Evolutionary conservation across 371 early-diverging fungal genomes (phyloP), one percentile per base, ranked within the genome.

Genomic region (Quaeritorhiza haematococci): DNA sequence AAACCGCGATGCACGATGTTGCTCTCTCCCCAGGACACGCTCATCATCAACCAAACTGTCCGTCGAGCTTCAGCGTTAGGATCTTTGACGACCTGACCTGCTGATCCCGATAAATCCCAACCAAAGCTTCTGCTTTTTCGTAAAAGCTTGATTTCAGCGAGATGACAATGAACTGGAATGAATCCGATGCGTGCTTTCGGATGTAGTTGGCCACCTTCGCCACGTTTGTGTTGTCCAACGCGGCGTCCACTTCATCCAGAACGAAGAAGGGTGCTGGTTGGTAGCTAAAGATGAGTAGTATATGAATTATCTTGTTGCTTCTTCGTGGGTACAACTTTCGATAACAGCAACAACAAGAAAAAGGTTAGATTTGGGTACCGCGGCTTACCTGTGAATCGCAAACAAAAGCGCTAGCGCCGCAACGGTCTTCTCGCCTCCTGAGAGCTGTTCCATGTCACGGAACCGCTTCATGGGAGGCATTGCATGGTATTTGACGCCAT

Each of bases 401-500:
- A 99, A 95, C 60, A 99, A 80, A 47, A 99, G 76, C 13, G 98
- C 94, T 24, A 99, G 73, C 1, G 96, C 94, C 0, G 98, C 98
- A 26, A 99, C 92, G 15, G 98, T 97, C 82, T 96, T 98, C 76
- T 99, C 99, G 59, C 99, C 99, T 26, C 99, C 99, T 33, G 96
- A 95, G 7, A 99, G 79, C 62, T 93, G 90, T 50, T 95, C 95
- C 93, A 98, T 98, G 71, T 99, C 99, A 52, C 95, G 79, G 82
- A 98, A 99, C 35, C 96, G 86, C 78, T 99, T 99, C 85, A 93
- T 88, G 3, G 99, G 99, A 3, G 99, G 99, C 97, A 99, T 97
- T 0, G 98, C 96, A 69, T 99, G 98, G 77, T 95, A 98, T 63
- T 90, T 89, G 49, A 99, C 84, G 15, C 96, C 96, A 55, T 88